Evolutionary conservation across 78 protist genomes (phyloP).

Genomic region (Dictyostelium firmibasis): DNA sequence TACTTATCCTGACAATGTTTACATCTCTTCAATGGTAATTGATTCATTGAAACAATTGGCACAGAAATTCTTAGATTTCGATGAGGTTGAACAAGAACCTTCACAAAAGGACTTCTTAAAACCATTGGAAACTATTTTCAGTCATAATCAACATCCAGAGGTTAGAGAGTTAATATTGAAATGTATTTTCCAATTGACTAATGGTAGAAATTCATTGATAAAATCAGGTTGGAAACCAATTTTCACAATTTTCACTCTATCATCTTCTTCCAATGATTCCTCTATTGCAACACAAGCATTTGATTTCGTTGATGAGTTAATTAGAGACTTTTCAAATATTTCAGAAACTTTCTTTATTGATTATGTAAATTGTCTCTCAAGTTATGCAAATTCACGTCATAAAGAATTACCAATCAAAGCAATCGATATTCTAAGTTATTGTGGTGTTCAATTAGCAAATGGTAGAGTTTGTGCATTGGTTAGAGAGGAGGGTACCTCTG

Average conservation of each 20-base stretch:
- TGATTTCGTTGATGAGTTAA: slow-evolving; percentile 71
- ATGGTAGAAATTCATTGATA: slow-evolving; percentile 78
- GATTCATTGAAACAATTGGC: slow-evolving; percentile 97
- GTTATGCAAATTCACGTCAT: slow-evolving; percentile 85
- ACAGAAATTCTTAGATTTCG: slow-evolving; percentile 94
- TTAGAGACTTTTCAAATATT: slow-evolving; percentile 62
- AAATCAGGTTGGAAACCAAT: slow-evolving; percentile 97
- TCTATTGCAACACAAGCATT: slow-evolving; percentile 83
- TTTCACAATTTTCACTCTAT: slow-evolving; percentile 83
- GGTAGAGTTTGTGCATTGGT: slow-evolving; percentile 58
- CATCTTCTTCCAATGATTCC: not conserved
- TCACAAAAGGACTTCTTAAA: slow-evolving; percentile 96
- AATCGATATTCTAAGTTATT: slow-evolving; percentile 68
- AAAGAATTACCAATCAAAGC: slow-evolving; percentile 42
- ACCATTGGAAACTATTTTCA: slow-evolving; percentile 95
- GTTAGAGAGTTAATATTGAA: slow-evolving; percentile 66
- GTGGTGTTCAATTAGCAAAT: slow-evolving; percentile 79
- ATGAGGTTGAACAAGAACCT: slow-evolving; percentile 88
- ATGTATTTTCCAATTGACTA: slow-evolving; percentile 73
- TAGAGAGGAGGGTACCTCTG: slow-evolving; percentile 51
- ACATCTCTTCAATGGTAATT: slow-evolving; percentile 85
- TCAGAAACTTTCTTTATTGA: slow-evolving; percentile 88
- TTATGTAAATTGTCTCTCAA: slow-evolving; percentile 89
- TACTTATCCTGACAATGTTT: slow-evolving; percentile 34
- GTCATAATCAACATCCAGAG: slow-evolving; percentile 27